Evolutionary conservation across 495 filamentous ascomycete genomes (phyloP), one percentile per base, ranked within the genome.

Genomic region (Clavariopsis aquatica): DNA sequence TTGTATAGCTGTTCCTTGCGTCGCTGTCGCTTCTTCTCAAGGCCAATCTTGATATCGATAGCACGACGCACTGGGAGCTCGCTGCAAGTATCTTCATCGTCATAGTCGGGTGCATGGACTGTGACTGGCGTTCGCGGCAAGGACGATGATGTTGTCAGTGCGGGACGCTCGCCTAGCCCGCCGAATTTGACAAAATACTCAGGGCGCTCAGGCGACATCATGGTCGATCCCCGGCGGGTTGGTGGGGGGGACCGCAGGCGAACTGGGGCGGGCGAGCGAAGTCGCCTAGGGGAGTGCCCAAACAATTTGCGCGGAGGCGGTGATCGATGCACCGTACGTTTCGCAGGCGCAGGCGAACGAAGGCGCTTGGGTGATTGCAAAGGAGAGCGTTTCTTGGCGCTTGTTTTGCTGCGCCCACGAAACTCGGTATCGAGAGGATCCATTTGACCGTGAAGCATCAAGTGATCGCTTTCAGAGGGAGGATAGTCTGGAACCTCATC

Each of bases 1-100:
- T 92, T 87, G 77, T 85, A 88, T 72, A 89, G 92, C 74, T 93
- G 94, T 77, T 96, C 90, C 76, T 87, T 90, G 58, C 94, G 89
- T 57, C 92, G 86, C 76, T 93, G 90, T 46, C 93, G 86, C 78
- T 94, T 96, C 77, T 90, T 87, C 79, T 98, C 94, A 8, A 98
- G 85, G 6, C 94, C 94, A 72, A 96, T 92, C 76, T 96, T 91
- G 66, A 98, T 98, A 72, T 97, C 95, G 68, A 98, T 93, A 28
- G 94, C 92, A 49, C 92, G 91, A 64, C 94, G 76, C 24, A 70
- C 70, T 9, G 70, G 72, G 0, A 65, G 36, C 24, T 73, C 72
- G 1, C 54, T 54, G 28, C 62, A 22, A 10, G 63, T 68, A 52
- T 69, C 69, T 22, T 70, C 65, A 34, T 68, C 67, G 17, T 71